phyloP scores from a whole-genome alignment of 2,329 filamentous ascomycete genomes.

The Alternaria brassicicola region DNA sequence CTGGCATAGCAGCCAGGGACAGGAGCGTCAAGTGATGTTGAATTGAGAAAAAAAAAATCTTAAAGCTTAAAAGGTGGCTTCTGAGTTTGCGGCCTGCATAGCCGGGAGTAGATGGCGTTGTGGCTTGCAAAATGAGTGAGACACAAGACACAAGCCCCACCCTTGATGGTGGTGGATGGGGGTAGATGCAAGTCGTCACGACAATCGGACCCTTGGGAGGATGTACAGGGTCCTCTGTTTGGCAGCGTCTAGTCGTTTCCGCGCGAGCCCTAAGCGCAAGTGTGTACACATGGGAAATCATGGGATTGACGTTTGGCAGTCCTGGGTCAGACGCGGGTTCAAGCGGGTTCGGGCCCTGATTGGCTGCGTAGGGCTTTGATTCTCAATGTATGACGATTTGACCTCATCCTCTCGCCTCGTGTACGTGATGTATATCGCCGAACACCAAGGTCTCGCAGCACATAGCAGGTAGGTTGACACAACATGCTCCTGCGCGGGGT shows the following conservation, averaged over 20 bases:
- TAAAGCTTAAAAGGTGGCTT: not conserved
- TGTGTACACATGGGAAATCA: conserved; percentile 20
- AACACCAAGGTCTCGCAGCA: not conserved
- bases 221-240: conserved; percentile 15
- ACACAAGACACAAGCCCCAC: not conserved
- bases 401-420: conserved; percentile 18
- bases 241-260: conserved; percentile 8
- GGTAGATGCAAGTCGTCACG: conserved; percentile 18
- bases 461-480: not conserved
- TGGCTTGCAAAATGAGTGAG: not conserved
- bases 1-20: conserved; percentile 9
- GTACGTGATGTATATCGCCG: conserved; percentile 9
- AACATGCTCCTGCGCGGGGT: conserved; percentile 1
- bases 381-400: conserved; percentile 38
- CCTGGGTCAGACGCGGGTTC: not conserved
- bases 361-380: conserved; percentile 18
- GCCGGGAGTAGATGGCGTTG: not conserved
- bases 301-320: conserved; percentile 19
- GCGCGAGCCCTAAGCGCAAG: conserved; percentile 2
- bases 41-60: not conserved
- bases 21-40: not conserved
- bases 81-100: not conserved
- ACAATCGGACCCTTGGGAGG: conserved; percentile 15
- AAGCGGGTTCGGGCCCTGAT: conserved; percentile 14
- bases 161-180: not conserved